Base-by-base conservation (phyloP, 305 asterid species). In the Plantago coronopus region DNA sequence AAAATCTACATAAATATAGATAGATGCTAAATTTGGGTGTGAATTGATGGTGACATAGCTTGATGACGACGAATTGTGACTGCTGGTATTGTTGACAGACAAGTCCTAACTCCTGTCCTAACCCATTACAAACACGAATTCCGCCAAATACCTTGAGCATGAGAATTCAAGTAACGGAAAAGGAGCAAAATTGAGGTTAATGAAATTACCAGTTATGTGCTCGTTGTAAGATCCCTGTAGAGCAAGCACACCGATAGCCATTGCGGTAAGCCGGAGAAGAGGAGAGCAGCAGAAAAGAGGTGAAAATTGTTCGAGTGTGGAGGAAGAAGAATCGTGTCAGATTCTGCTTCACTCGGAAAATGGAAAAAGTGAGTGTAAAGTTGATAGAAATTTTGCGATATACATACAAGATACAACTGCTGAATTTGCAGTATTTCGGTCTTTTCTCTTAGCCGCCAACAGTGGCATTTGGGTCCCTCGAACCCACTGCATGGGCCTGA, bases 151-250 rank as follows among this genome's bases (percentile, higher is more conserved):
- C 31, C 1, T 34, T 34, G 40, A 34, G 40, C 40, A 60, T 42
- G 22, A 14, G 34, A 0, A 27, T 34, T 4, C 7, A 34, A 10
- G 27, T 18, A 19, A 19, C 16, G 12, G 12, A 14, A 20, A 42
- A 17, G 50, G 19, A 56, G 18, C 43, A 40, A 5, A 5, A 40
- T 13, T 20, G 38, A 40, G 9, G 14, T 15, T 46, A n/a, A 11
- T 13, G 8, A n/a, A 18, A 58, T 40, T 44, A 83, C 98, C 97
- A 31, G 97, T 83, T 17, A 91, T 81, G 76, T 91, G 98, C 78
- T 91, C 97, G 77, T 91, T 91, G 77, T 83, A 91, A 78, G 98
- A 91, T 3, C 98, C 98, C 83, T 91, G 97, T 23, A 91, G 69
- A 64, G 97, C 97, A n/a, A 91, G 91, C 59, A 91, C 95, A 38